Base-by-base conservation (phyloP, 768 basidiomycete genomes). In the Postia placenta region DNA sequence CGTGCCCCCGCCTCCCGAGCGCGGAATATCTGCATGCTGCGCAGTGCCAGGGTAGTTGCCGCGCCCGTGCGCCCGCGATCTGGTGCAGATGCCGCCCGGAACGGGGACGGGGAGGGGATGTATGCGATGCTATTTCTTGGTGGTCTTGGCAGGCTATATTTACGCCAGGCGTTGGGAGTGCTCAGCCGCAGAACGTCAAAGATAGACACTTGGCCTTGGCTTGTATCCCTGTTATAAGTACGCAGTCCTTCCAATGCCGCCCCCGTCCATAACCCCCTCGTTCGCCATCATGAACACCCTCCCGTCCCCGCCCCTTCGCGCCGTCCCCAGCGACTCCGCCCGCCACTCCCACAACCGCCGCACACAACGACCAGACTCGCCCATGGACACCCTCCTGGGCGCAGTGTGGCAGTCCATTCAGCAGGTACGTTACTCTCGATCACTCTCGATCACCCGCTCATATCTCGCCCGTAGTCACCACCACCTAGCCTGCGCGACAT, bases 401-500 rank as follows among this genome's bases (percentile, higher is more conserved):
- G 69, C 75, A n/a, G 68, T 73, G 19, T 71, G 72, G 67, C 71
- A 73, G 11, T 52, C 70, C 45, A 62, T 76, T 39, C 72, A 76
- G 44, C 75, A 77, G 71, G 76, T 76, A 48, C 33, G 48, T 35
- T 45, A 24, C 25, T 40, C 28, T 25, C 7, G 17, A 17, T 45
- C 42, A 33, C 42, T 51, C 4, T n/a, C 37, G 12, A 27, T 30
- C 27, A n/a, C 36, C 41, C 33, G 33, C 53, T 47, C 30, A 37
- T 2, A n/a, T 20, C 20, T n/a, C 48, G 46, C 27, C 33, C 30
- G 7, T 60, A 90, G 86, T 60, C 81, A 4, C 80, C 91, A 23
- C 88, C 92, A 1, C 91, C 93, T 0, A 82, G 72, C 52, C 74
- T 96, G 38, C 79, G 87, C 42, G 91, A 93, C 58, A 92, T 96